Percentiles rank a stretch among this genome's conserved stretches.
Evolutionary conservation across 441 rosid species (phyloP).

Genomic region (Arabidopsis hybrid): DNA sequence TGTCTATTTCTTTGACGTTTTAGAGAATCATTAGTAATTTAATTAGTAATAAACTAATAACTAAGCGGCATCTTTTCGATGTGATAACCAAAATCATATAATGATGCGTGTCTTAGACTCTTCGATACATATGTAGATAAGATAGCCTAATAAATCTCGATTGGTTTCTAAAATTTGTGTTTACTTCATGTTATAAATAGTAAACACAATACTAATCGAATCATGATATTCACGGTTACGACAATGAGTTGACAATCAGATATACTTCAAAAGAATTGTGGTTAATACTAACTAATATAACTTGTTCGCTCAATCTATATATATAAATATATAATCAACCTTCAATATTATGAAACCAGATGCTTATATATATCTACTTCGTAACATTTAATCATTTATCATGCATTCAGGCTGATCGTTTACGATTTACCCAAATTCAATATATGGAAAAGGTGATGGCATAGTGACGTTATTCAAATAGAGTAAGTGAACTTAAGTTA

Average conservation of each 20-base stretch:
- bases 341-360: not conserved
- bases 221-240: too few relatives aligned
- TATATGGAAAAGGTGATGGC: too few relatives aligned
- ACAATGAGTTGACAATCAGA: too few relatives aligned
- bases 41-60: not conserved
- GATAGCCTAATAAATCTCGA: too few relatives aligned
- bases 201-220: too few relatives aligned
- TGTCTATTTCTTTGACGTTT: conserved; percentile 26
- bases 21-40: conserved; percentile 22
- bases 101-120: not conserved
- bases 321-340: not conserved
- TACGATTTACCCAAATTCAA: too few relatives aligned
- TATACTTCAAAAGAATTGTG: not conserved
- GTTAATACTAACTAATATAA: not conserved
- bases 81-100: not conserved
- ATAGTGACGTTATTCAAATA: not conserved
- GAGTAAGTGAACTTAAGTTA: not conserved
- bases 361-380: not conserved
- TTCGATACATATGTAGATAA: too few relatives aligned
- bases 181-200: too few relatives aligned
- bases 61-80: conserved; percentile 9
- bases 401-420: not conserved
- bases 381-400: too few relatives aligned
- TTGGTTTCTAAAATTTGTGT: too few relatives aligned
- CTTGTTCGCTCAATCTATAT: not conserved